Evolutionary conservation across 257 asterid genomes (phyloP).

Genomic region (Paraleonurus japonicus): DNA sequence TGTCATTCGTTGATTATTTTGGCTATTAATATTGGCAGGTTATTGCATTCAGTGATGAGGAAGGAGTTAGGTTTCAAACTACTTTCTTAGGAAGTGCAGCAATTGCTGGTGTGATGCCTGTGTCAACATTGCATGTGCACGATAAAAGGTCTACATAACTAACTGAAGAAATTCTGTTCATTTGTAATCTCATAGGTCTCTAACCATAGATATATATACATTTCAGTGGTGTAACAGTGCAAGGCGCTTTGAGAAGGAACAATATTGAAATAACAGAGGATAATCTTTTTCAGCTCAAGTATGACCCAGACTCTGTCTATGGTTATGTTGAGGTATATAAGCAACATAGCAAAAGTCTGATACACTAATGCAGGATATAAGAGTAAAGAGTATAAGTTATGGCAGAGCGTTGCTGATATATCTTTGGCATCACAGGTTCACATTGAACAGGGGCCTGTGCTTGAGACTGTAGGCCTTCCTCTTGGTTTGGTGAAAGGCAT

Average conservation of each 20-base stretch:
- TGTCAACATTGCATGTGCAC: slow-evolving; percentile 58
- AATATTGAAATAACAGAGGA: slow-evolving; percentile 66
- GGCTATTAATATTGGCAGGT: slow-evolving; percentile 44
- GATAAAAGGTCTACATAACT: slow-evolving; percentile 74
- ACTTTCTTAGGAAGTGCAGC: slow-evolving; percentile 99
- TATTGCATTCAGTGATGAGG: slow-evolving; percentile 97
- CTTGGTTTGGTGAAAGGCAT: slow-evolving; percentile 91
- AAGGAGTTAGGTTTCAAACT: slow-evolving; percentile 96
- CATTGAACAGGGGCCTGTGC: slow-evolving; percentile 97
- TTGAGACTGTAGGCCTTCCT: slow-evolving; percentile 86
- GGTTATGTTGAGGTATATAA: slow-evolving; percentile 80
- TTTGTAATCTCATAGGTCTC: slow-evolving; percentile 16
- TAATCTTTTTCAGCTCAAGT: slow-evolving; percentile 77
- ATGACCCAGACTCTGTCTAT: slow-evolving; percentile 78
- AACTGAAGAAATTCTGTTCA: slow-evolving; percentile 25
- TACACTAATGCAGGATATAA: slow-evolving; percentile 1
- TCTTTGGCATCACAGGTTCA: slow-evolving; percentile 66
- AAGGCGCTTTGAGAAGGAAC: slow-evolving; percentile 74
- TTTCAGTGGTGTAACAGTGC: slow-evolving; percentile 95
- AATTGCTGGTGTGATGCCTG: slow-evolving; percentile 88
- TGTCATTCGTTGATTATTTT: slow-evolving; percentile 6
- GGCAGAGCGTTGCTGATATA: slow-evolving; percentile 13
- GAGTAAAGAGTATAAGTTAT: neutral
- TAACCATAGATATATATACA: slow-evolving; percentile 30
- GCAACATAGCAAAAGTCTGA: neutral